A percentile compares a stretch with the other conserved stretches of the same genome.
phyloP scores from a whole-genome alignment of 2,329 filamentous ascomycete species.

The Xenosphaeropsis pyriputrescens region DNA sequence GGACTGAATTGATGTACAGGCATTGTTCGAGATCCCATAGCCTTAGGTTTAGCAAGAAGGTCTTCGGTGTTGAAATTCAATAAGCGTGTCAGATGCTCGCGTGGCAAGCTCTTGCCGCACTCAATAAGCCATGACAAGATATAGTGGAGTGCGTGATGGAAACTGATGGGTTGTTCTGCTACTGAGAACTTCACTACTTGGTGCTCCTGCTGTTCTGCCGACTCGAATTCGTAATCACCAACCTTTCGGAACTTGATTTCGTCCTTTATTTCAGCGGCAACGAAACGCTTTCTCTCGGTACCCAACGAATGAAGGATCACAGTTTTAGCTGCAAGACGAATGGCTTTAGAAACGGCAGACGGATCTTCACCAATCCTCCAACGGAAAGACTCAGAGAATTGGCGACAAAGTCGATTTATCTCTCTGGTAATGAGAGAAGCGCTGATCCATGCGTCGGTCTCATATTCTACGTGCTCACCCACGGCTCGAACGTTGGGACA shows the following conservation, averaged over 20 bases:
- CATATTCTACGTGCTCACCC: constrained; percentile 94
- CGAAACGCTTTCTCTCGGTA: constrained; percentile 74
- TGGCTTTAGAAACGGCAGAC: constrained; percentile 52
- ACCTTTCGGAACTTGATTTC: constrained; percentile 71
- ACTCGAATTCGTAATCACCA: constrained; percentile 67
- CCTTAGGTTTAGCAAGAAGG: constrained; percentile 47
- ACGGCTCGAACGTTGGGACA: constrained; percentile 87
- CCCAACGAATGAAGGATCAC: constrained; percentile 85
- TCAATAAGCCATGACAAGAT: constrained; percentile 93
- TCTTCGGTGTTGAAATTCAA: constrained; percentile 60
- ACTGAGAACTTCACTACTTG: constrained; percentile 76
- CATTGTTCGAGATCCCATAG: constrained; percentile 41
- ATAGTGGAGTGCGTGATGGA: constrained; percentile 94
- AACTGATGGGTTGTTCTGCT: constrained; percentile 83
- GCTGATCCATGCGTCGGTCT: constrained; percentile 96
- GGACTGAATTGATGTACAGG: constrained; percentile 41
- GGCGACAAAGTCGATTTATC: constrained; percentile 81
- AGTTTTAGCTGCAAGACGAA: constrained; percentile 61
- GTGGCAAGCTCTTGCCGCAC: constrained; percentile 62
- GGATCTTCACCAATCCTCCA: constrained; percentile 50
- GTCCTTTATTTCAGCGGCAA: constrained; percentile 75
- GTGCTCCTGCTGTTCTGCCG: constrained; percentile 26
- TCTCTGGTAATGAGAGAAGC: constrained; percentile 88
- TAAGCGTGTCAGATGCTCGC: constrained; percentile 49
- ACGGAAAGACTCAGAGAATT: constrained; percentile 77